A percentile compares a stretch with the other conserved stretches of the same genome.
phyloP scores from a whole-genome alignment of 1,284 basidiomycete species.

The Ustilago sp. region DNA sequence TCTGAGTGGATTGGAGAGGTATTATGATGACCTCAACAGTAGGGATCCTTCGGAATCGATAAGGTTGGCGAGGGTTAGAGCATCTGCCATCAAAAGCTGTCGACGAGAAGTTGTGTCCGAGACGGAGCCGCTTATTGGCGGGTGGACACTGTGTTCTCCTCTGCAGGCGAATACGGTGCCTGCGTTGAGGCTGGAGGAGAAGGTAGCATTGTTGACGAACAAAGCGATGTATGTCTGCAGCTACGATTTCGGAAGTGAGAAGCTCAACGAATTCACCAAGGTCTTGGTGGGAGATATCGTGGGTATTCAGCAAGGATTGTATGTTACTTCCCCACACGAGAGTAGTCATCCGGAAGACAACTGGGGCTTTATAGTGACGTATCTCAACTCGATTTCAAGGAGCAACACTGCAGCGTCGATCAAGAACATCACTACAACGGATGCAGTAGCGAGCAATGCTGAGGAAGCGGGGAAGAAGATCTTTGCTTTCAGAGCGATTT shows the following conservation, averaged over 20 bases:
- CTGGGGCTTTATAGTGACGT: conserved; percentile 61
- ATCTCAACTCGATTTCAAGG: conserved; percentile 40
- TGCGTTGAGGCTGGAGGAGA: conserved; percentile 77
- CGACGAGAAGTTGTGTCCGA: conserved; percentile 71
- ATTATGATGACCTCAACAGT: conserved; percentile 75
- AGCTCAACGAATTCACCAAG: conserved; percentile 72
- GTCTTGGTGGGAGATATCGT: conserved; percentile 85
- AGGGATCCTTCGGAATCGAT: conserved; percentile 90
- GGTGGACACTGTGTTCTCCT: conserved; percentile 93
- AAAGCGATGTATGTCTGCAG: conserved; percentile 76
- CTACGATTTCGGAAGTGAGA: conserved; percentile 78
- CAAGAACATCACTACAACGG: conserved; percentile 46
- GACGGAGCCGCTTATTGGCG: conserved; percentile 82
- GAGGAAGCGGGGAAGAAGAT: conserved; percentile 27
- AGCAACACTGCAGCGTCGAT: conserved; percentile 54
- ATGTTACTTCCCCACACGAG: conserved; percentile 54
- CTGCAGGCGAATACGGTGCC: conserved; percentile 80
- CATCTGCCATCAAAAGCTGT: conserved; percentile 57
- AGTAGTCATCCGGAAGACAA: conserved; percentile 61
- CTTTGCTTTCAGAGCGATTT: conserved; percentile 59
- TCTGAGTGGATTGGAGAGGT: conserved; percentile 46
- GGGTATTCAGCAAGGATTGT: conserved; percentile 81
- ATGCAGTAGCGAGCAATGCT: conserved; percentile 5
- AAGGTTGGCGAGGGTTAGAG: conserved; percentile 83
- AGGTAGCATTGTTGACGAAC: conserved; percentile 81